These are phyloP conservation scores for Penicillium hesseltinei DNA, from an alignment of 2,329 filamentous ascomycete genomes.

Conservation along the genomic window DNA sequence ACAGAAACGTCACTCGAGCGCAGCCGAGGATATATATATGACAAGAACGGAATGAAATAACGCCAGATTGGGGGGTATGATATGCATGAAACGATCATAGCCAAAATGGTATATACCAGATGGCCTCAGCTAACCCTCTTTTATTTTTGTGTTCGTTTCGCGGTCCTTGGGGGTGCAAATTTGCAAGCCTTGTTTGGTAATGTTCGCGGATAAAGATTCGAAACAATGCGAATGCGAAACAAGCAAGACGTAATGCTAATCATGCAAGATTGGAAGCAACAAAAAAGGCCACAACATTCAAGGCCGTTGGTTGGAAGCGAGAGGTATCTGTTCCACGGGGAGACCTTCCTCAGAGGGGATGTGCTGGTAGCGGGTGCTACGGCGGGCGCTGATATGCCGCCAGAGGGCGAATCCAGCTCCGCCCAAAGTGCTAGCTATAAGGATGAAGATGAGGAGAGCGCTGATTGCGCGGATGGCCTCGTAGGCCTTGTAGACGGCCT, in stretches of 20 bases:
- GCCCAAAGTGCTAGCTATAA: constrained; percentile 24
- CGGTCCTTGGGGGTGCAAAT: not conserved
- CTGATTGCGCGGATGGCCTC: constrained; percentile 33
- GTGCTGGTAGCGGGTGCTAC: constrained; percentile 28
- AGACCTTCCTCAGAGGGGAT: constrained; percentile 32
- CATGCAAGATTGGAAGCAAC: constrained; percentile 6
- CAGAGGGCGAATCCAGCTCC: constrained; percentile 25
- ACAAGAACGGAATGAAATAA: constrained; percentile 10
- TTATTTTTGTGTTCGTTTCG: not conserved
- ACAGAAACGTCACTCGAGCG: not conserved
- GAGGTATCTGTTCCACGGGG: constrained; percentile 22
- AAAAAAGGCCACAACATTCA: not conserved
- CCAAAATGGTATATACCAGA: constrained; percentile 16
- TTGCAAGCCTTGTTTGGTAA: not conserved
- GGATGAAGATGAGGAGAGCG: constrained; percentile 30
- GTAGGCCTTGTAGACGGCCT: constrained; percentile 30
- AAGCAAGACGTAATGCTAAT: constrained; percentile 4
- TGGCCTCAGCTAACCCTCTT: constrained; percentile 7
- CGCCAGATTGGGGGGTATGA: constrained; percentile 24
- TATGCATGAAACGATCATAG: constrained; percentile 25
- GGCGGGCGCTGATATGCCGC: constrained; percentile 22
- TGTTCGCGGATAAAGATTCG: not conserved
- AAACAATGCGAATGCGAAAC: no score
- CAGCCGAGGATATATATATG: not conserved
- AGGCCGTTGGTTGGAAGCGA: constrained; percentile 6